Evolutionary conservation across 371 early-diverging fungal species (phyloP), one percentile per base, ranked within the genome.

Genomic region (Circinella umbellata): DNA sequence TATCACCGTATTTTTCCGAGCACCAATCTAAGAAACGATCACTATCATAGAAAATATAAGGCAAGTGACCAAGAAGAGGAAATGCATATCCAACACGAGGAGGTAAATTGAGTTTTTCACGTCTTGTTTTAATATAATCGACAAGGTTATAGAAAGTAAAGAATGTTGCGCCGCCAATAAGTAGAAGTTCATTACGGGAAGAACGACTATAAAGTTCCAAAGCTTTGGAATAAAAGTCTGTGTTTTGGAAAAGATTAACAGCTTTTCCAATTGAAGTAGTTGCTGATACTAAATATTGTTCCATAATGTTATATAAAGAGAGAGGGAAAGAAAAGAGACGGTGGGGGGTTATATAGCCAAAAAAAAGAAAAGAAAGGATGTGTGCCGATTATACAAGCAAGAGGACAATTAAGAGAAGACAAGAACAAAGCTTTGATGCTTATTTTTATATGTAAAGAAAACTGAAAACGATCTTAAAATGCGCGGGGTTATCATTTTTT

Each of bases 21-120:
- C 82, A 82, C 76, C 78, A 79, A 54, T 82, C 78, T 3, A 80
- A 34, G 64, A 82, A 82, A 20, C 71, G 66, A 14, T 67, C 48
- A 17, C 73, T 37, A 10, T 68, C 66, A n/a, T 60, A 35, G 15
- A 72, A 49, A 20, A 80, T 14, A 46, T 80, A 79, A 9, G 78
- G 61, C 8, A 76, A 69, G 51, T 82, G 82, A 13, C 80, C 82
- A n/a, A 80, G 1, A 0, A 82, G 17, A 15, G 82, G 82, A 6
- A 79, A 49, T 20, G 71, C 60, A 53, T 73, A 82, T 49, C 73
- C 73, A 14, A 78, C 78, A 17, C 66, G 73, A 15, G 80, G 82
- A 14, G 82, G 82, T 11, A 69, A 20, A n/a, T 73, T 47, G 1
- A 76, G 53, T 9, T 67, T 78, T 71, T 71, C 65, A 39, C 75